Evolutionary conservation across 495 filamentous ascomycete species (phyloP).

Genomic region (Xylaria castorea): DNA sequence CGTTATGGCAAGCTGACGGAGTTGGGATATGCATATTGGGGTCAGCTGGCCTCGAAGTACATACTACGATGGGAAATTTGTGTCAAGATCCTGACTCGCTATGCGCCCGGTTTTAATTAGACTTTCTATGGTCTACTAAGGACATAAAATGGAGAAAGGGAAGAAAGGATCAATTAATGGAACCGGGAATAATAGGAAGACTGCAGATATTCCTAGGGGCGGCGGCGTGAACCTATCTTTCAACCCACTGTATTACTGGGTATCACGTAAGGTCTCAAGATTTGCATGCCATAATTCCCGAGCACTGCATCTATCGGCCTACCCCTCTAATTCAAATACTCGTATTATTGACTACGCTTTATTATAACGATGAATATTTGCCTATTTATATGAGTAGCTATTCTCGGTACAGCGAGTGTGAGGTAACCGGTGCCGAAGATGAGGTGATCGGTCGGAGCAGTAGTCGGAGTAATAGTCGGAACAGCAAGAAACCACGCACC

Average conservation of each 20-base stretch:
- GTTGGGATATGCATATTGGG: neutral
- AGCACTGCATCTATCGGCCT: neutral
- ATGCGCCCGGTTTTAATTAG: neutral
- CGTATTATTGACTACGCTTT: neutral
- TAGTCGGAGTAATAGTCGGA: no score
- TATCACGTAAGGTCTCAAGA: conserved; percentile 10
- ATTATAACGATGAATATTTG: neutral
- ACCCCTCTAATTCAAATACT: neutral
- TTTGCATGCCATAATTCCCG: neutral
- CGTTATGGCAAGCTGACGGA: neutral
- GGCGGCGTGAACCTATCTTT: neutral
- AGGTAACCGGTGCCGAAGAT: neutral
- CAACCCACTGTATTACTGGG: neutral
- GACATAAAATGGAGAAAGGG: neutral
- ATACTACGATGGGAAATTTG: neutral
- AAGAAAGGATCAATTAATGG: neutral
- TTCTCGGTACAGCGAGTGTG: neutral
- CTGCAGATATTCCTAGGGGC: neutral
- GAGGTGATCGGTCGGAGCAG: conserved; percentile 11
- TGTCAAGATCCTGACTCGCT: neutral
- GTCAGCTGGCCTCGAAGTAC: neutral
- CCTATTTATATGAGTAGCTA: neutral
- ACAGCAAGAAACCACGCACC: no score
- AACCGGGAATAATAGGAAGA: neutral
- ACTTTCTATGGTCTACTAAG: neutral